Evolutionary conservation across 176 grass and related monocot species (phyloP), one percentile per base, ranked within the genome.

Genomic region (sorghum (Sorghum bicolor)): DNA sequence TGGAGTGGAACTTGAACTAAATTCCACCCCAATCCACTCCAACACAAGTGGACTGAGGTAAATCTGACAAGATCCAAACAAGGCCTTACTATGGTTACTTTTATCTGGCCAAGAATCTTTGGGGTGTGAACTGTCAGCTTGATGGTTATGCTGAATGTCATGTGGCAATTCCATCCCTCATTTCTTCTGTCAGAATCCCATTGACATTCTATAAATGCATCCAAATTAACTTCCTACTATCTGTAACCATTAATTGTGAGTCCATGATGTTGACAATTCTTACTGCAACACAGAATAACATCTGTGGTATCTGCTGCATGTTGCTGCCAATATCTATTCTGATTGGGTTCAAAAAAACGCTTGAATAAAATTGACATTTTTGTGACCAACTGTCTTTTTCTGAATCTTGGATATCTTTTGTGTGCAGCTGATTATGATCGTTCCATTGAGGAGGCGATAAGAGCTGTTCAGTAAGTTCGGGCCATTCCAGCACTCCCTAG

Each of bases 371-470:
- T 87, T 61, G 73, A 25, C 67, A 82, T 91, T 63, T 63, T 72
- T 86, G 8, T 48, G 73, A 47, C 2, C 65, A 64, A 1, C 2
- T 16, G 70, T 60, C 16, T 83, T 26, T 32, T 12, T 66, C 29
- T 80, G 83, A 64, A 82, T 74, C 36, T 74, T 90, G 33, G 60
- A 64, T 89, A 75, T 62, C 17, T 65, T 72, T 93, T 80, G 8
- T 82, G 20, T 61, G 82, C 93, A 98, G 95, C 88, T 90, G 92
- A 93, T 76, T 98, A 87, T 78, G 95, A 98, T 77, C 88, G 86
- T 71, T 89, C 84, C 22, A 98, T 98, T 75, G 72, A 87, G 44
- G 95, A 95, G 81, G 95, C 95, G 9, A 95, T 95, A 85, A 88
- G 85, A 84, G 78, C 55, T 53, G 22, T 80, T 87, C 87, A 58